A percentile compares a stretch with the other conserved stretches of the same genome.
These are phyloP conservation scores for Magnaporthiopsis incrustans DNA, from an alignment of 2,329 filamentous ascomycete genomes.

Conservation along the genomic window DNA sequence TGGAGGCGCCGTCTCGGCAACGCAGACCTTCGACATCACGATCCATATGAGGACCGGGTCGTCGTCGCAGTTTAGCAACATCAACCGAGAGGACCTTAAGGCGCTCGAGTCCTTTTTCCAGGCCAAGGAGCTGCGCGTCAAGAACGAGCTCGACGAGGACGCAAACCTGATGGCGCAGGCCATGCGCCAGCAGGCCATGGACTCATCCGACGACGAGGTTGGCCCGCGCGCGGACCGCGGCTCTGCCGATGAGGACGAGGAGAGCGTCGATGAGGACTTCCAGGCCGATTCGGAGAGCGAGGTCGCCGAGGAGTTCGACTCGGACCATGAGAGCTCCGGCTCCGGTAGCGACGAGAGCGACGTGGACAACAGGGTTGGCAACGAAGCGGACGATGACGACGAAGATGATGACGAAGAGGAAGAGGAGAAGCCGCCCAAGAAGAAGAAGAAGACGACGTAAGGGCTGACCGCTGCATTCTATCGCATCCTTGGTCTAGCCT, in stretches of 20 bases:
- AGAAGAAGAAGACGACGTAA: conserved; percentile 33
- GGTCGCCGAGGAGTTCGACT: conserved; percentile 93
- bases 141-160: conserved; percentile 98
- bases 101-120: conserved; percentile 97
- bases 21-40: conserved; percentile 95
- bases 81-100: conserved; percentile 95
- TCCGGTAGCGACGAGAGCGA: conserved; percentile 59
- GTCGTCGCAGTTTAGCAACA: conserved; percentile 97
- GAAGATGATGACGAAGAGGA: conserved; percentile 35
- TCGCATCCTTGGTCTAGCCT: background rate
- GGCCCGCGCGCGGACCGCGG: conserved; percentile 67
- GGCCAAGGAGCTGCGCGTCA: conserved; percentile 86
- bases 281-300: conserved; percentile 86
- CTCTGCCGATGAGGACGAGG: conserved; percentile 91
- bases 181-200: conserved; percentile 75
- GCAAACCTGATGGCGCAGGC: conserved; percentile 72
- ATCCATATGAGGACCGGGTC: conserved; percentile 85
- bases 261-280: conserved; percentile 95
- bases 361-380: conserved; percentile 36
- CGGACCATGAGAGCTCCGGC: conserved; percentile 78
- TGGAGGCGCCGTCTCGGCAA: conserved; percentile 84
- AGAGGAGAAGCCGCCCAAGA: conserved; percentile 30
- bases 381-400: conserved; percentile 36
- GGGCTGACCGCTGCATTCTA: background rate
- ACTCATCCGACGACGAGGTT: conserved; percentile 76